phyloP scores from a whole-genome alignment of 345 rosid species.

The Brassica incana region DNA sequence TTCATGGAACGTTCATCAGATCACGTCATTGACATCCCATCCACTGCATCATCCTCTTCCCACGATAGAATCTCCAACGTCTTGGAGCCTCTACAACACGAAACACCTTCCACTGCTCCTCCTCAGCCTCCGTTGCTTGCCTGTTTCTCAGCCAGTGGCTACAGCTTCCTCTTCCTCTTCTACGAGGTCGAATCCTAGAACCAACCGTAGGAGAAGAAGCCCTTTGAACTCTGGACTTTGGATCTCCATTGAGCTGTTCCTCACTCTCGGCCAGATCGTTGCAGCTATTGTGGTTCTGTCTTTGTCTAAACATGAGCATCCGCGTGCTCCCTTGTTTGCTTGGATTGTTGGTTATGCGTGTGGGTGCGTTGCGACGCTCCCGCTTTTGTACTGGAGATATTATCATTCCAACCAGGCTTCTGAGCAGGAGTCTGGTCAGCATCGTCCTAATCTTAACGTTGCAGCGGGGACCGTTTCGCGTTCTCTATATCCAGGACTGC shows the following conservation, averaged over 20 bases:
- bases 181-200: slow-evolving; percentile 51
- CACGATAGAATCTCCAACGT: slow-evolving; percentile 58
- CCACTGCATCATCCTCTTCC: slow-evolving; percentile 41
- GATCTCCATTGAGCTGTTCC: slow-evolving; percentile 79
- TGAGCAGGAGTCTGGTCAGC: slow-evolving; percentile 69
- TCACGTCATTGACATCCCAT: slow-evolving; percentile 67
- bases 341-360: slow-evolving; percentile 94
- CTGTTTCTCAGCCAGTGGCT: slow-evolving; percentile 47
- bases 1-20: slow-evolving; percentile 80
- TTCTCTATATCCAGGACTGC: slow-evolving; percentile 65
- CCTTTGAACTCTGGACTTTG: slow-evolving; percentile 91
- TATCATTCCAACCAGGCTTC: slow-evolving; percentile 65
- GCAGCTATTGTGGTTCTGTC: slow-evolving; percentile 79
- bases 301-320: slow-evolving; percentile 74
- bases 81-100: slow-evolving; percentile 53
- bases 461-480: slow-evolving; percentile 80
- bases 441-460: slow-evolving; percentile 67
- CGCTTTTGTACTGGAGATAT: slow-evolving; percentile 90
- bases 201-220: slow-evolving; percentile 74
- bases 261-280: slow-evolving; percentile 85
- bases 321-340: slow-evolving; percentile 67
- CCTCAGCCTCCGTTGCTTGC: slow-evolving; percentile 8
- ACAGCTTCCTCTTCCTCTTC: slow-evolving; percentile 37
- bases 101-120: slow-evolving; percentile 39
- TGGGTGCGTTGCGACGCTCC: slow-evolving; percentile 88